A percentile compares a stretch with the other conserved stretches of the same genome.
These are phyloP conservation scores for Orbilia brochopaga DNA, from an alignment of 2,329 filamentous ascomycete genomes.

Conservation along the genomic window DNA sequence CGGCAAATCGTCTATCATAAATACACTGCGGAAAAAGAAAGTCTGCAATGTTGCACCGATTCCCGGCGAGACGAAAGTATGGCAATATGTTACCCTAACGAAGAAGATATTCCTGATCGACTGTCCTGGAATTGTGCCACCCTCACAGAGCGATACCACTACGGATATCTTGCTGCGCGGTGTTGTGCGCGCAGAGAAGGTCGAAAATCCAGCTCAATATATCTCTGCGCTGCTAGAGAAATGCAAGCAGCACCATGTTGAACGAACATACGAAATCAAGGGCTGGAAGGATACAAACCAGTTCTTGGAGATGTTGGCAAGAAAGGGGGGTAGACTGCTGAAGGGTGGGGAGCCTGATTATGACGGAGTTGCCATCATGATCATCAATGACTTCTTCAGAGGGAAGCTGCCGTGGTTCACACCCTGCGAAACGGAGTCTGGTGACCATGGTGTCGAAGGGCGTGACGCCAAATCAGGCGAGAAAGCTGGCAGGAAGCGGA, in stretches of 20 bases:
- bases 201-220: conserved; percentile 95
- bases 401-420: conserved; percentile 91
- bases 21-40: conserved; percentile 91
- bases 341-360: conserved; percentile 94
- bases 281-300: conserved; percentile 77
- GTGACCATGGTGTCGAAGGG: conserved; percentile 67
- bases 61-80: conserved; percentile 94
- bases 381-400: conserved; percentile 92
- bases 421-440: conserved; percentile 58
- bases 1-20: conserved; percentile 96
- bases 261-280: conserved; percentile 88
- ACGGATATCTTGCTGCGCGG: conserved; percentile 88
- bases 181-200: conserved; percentile 92
- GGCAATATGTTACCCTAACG: conserved; percentile 97
- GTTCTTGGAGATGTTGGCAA: conserved; percentile 83
- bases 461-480: conserved; percentile 81
- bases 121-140: conserved; percentile 93
- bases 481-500: conserved; percentile 79
- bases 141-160: conserved; percentile 80
- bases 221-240: conserved; percentile 79
- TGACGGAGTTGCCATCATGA: conserved; percentile 94
- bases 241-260: conserved; percentile 85
- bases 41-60: conserved; percentile 93
- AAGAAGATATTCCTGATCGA: conserved; percentile 94
- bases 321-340: conserved; percentile 83